Evolutionary conservation across 2,329 filamentous ascomycete genomes (phyloP).

Genomic region (Calonectria pseudoturangicola): DNA sequence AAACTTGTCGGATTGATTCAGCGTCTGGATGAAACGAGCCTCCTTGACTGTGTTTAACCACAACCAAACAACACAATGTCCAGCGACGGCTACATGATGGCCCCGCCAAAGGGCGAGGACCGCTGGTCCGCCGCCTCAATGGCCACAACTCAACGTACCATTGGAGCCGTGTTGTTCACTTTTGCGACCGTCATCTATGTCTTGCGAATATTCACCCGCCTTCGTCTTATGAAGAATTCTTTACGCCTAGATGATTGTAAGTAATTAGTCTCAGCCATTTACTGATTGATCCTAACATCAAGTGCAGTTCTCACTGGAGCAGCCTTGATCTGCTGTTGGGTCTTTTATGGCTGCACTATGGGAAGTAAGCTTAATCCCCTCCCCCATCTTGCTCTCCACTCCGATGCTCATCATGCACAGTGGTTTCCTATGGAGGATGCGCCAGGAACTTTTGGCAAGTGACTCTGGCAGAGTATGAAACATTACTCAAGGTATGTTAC

Average conservation of each 20-base stretch:
- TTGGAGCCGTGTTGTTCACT: not conserved
- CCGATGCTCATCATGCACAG: constrained; percentile 2
- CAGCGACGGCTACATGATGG: constrained; percentile 48
- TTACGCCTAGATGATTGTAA: constrained; percentile 5
- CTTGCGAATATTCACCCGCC: constrained; percentile 15
- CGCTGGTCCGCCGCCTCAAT: constrained; percentile 45
- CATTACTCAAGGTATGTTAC: constrained; percentile 7
- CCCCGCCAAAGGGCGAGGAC: constrained; percentile 41
- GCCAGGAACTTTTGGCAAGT: constrained; percentile 17
- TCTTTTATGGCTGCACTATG: constrained; percentile 51
- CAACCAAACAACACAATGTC: constrained; percentile 36
- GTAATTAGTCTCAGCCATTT: not conserved
- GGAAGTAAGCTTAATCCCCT: constrained; percentile 40
- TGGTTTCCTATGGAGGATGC: constrained; percentile 15
- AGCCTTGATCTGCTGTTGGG: constrained; percentile 47
- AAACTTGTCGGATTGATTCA: not conserved
- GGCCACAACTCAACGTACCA: constrained; percentile 32
- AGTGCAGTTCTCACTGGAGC: constrained; percentile 43
- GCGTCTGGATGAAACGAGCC: constrained; percentile 13
- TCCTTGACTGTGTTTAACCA: constrained; percentile 2
- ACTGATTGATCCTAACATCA: not conserved
- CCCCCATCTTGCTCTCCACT: accelerated
- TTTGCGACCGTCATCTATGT: constrained; percentile 10
- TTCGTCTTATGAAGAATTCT: constrained; percentile 11
- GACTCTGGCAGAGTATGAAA: constrained; percentile 5